Percentiles rank a stretch among this genome's conserved stretches.
Conservation (phyloP, 768 basidiomycete species). For the Hypholoma sublateritium region DNA sequence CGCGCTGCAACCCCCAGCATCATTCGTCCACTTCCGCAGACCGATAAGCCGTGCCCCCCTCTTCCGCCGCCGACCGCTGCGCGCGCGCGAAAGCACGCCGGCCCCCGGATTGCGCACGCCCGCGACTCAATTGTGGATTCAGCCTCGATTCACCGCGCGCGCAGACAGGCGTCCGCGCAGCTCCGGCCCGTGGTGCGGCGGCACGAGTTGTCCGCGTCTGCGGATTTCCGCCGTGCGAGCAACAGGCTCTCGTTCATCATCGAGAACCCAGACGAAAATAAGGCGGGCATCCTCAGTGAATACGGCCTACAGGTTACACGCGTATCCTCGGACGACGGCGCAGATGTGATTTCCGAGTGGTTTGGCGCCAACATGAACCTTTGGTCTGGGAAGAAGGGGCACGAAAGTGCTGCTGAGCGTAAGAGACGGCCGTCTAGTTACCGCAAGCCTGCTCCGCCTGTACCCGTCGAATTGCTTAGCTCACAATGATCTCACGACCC, state of each 20-base stretch:
- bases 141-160: conserved; percentile 16
- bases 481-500: too few relatives aligned
- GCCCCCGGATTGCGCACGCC: conserved; percentile 18
- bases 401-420: conserved; percentile 12
- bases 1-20: conserved; percentile 5
- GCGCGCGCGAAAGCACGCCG: conserved; percentile 9
- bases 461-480: conserved; percentile 14
- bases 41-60: conserved; percentile 12
- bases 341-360: conserved; percentile 14
- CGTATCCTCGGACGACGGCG: conserved; percentile 8
- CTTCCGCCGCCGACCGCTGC: conserved; percentile 9
- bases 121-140: conserved; percentile 23
- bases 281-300: conserved; percentile 23
- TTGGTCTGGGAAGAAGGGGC: conserved; percentile 28
- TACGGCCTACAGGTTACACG: conserved; percentile 19
- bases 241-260: conserved; percentile 29
- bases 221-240: conserved; percentile 13
- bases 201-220: conserved; percentile 8
- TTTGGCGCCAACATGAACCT: conserved; percentile 20
- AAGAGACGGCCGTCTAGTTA: conserved; percentile 24
- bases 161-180: conserved; percentile 6
- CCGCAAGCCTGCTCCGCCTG: conserved; percentile 25
- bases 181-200: not conserved
- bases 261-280: conserved; percentile 35
- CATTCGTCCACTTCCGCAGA: conserved; percentile 1